Evolutionary conservation across 2,329 filamentous ascomycete genomes (phyloP), one percentile per base, ranked within the genome.

Genomic region (Xylaria sp.): DNA sequence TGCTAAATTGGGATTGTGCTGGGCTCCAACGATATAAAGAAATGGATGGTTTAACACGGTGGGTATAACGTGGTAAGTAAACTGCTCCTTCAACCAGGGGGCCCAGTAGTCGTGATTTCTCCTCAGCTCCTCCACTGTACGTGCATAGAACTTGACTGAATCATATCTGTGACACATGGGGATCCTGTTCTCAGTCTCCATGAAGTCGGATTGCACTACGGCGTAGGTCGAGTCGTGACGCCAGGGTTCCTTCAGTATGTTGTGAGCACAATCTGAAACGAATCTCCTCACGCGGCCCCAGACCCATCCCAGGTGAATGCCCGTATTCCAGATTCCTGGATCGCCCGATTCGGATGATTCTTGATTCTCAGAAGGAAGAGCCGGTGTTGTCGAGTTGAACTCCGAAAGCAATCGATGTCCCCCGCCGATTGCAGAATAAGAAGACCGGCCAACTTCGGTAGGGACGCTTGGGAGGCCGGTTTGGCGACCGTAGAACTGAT

Each of bases 131-230:
- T 66, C 63, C 4, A 63, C 60, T 7, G 63, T 64, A 4, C 63
- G 63, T 11, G 58, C 63, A 33, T 66, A 66, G 54, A 66, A 66
- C 46, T 66, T 66, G 57, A 66, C 57, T 11, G 63, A 66, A 46
- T 66, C 63, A 41, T 66, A 66, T 58, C 63, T 56, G 47, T 66
- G 63, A 41, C 63, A 64, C 44, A 66, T 63, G n/a, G 63, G 63
- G n/a, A 66, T 58, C 43, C 63, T 60, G 47, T 66, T 66, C 33
- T 66, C 63, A 13, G 63, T 66, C 48, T 66, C 63, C 60, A 66
- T 60, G 8, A 66, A 66, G 51, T 66, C 63, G 13, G 63, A 63
- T 44, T 66, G 63, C 17, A 66, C 63, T 23, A 66, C 57, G 33
- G 63, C 63, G 35, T 66, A 66, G 2, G 63, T 61, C 11, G 63